Evolutionary conservation across 805 yeast species (phyloP), one percentile per base, ranked within the genome.

Genomic region (Sugiyamaella americana): DNA sequence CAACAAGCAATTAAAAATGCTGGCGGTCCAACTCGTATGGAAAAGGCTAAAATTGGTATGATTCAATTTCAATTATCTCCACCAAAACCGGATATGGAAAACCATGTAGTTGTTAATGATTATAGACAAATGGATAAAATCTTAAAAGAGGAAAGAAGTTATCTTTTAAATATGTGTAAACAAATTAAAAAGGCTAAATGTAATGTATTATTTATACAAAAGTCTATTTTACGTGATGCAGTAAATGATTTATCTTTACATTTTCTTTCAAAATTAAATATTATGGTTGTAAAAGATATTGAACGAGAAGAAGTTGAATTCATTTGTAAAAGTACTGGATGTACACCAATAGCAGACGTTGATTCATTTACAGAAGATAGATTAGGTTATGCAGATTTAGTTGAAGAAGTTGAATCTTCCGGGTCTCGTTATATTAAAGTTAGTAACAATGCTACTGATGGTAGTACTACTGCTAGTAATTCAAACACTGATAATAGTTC

Each of bases 61-160:
- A 78, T 85, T 61, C 99, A 88, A 72, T 93, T 86, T 73, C 98
- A 86, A 73, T 76, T 88, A 52, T 87, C 96, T 18, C 96, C 97
- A 20, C 97, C 97, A 55, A 88, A 88, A 64, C 97, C 97, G 18
- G 97, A 88, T 63, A 84, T 94, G 84, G 98, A 93, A 71, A 93
- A 93, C 67, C 91, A 89, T 63, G 91, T 93, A 42, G 95, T 93
- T 48, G 98, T 93, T 46, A 93, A 86, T 63, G 99, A 93, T 67
- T 93, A 93, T 72, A 80, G 98, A 68, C 98, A 93, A 69, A 93
- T 93, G 99, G 99, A 93, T 69, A 93, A 91, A 71, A 93, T 93
- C 58, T 74, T 93, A 63, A 93, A 94, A 64, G 99, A 93, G 70
- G 98, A 93, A 74, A 82, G 99, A 65, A 93, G 96, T 23, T 93